These are phyloP conservation scores for Jatropha multifida DNA, from an alignment of 441 rosid genomes.

Conservation along the genomic window DNA sequence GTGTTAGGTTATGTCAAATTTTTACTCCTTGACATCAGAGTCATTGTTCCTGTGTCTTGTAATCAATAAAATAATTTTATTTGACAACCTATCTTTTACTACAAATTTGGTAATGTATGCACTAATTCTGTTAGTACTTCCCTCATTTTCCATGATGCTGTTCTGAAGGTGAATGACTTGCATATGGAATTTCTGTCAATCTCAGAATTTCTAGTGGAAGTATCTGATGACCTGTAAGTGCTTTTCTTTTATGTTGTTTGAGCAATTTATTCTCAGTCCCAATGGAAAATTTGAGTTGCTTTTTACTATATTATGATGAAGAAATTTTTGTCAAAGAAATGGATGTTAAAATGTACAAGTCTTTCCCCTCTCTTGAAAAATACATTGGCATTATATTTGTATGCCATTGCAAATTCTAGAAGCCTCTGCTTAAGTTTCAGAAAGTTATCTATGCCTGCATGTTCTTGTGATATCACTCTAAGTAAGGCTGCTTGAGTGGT, in stretches of 20 bases:
- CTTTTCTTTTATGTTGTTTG: slow-evolving; percentile 12
- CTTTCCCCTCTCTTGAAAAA: background rate
- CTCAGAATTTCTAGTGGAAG: slow-evolving; percentile 85
- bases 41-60: slow-evolving; percentile 6
- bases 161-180: slow-evolving; percentile 68
- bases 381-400: background rate
- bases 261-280: slow-evolving; percentile 7
- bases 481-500: background rate
- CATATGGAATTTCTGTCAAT: slow-evolving; percentile 84
- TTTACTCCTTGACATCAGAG: background rate
- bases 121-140: background rate
- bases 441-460: background rate
- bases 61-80: slow-evolving; percentile 3
- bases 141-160: slow-evolving; percentile 36
- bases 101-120: background rate
- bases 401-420: background rate
- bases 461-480: background rate
- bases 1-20: background rate
- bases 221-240: slow-evolving; percentile 82
- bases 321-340: slow-evolving; percentile 1
- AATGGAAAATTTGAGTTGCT: background rate
- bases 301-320: background rate
- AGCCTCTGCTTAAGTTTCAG: background rate
- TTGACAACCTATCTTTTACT: slow-evolving; percentile 11
- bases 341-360: background rate